Conservation (phyloP, 768 basidiomycete species). For the Thelephora ganbajun region DNA sequence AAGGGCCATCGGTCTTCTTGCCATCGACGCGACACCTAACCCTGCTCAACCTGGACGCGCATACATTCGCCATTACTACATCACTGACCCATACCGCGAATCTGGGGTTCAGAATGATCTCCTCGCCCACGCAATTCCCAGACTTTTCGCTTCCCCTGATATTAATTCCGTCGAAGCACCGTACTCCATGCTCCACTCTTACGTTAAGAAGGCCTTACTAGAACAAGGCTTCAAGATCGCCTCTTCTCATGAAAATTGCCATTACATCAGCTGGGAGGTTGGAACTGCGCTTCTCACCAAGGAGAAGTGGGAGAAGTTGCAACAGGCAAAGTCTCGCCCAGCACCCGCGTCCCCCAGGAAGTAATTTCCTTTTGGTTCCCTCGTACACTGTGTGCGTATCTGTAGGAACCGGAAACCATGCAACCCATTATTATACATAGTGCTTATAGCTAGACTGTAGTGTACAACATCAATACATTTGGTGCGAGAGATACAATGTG, state of each 20-base stretch:
- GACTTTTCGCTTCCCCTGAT: conserved; percentile 32
- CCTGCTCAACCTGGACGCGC: conserved; percentile 20
- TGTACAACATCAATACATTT: too few relatives aligned
- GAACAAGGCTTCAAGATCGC: conserved; percentile 27
- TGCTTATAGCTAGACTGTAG: too few relatives aligned
- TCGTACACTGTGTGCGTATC: too few relatives aligned
- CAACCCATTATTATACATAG: too few relatives aligned
- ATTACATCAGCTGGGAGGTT: conserved; percentile 30
- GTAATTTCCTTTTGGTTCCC: too few relatives aligned
- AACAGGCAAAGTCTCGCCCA: background rate
- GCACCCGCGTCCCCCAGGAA: too few relatives aligned
- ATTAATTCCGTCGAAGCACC: conserved; percentile 19
- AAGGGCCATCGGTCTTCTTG: conserved; percentile 53
- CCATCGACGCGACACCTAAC: conserved; percentile 44
- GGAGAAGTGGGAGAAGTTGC: background rate
- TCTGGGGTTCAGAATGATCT: conserved; percentile 52
- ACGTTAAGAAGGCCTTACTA: conserved; percentile 26
- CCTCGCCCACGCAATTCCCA: conserved; percentile 39
- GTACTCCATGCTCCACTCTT: conserved; percentile 33
- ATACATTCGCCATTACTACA: conserved; percentile 60
- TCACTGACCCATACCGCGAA: conserved; percentile 48
- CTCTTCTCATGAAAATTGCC: conserved; percentile 18
- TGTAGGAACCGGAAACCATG: too few relatives aligned
- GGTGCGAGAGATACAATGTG: too few relatives aligned
- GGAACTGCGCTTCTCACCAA: conserved; percentile 24